Evolutionary conservation across 1,284 basidiomycete species (phyloP), one percentile per base, ranked within the genome.

Genomic region (Fomitiporia mediterranea): DNA sequence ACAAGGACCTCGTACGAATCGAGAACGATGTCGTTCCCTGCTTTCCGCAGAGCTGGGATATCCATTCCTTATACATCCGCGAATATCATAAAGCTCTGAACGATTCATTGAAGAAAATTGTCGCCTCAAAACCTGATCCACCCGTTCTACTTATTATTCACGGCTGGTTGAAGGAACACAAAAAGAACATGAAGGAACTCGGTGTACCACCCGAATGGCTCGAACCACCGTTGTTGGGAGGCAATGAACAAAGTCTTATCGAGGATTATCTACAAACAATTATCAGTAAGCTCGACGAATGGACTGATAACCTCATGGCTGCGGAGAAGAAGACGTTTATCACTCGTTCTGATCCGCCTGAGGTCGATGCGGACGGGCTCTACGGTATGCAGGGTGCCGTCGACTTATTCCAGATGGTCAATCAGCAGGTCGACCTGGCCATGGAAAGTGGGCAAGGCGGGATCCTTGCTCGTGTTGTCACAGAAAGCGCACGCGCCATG

Each of bases 341-440:
- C 7, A 80, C 83, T 51, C 83, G 97, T 25, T 81, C 85, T 51
- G 84, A 89, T 62, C 90, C 92, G 23, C 97, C 95, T 0, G 95
- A 98, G 67, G 74, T 90, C 49, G 91, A 94, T 64, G 81, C 82
- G 43, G 94, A 98, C 61, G 93, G 93, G 5, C 76, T 91, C 62
- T 98, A 98, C 68, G 91, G 91, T 13, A 89, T 89, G 65, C 91
- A 98, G 67, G 94, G 94, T 27, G 89, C 94, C 13, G 83, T 95
- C 57, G 97, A 98, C 66, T 79, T 99, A 63, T 99, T 98, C 80
- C 91, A 97, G 72, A 96, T 97, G 88, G 89, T 99, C 65, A 98
- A 98, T 69, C 95, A 98, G 70, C 95, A 98, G 69, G 81, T 95
- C 61, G 97, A 99, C 66, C 81, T 95, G 15, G 94, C 96, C 1